Conservation (phyloP, 148 eudicot species). For the Bassia scoparia region DNA sequence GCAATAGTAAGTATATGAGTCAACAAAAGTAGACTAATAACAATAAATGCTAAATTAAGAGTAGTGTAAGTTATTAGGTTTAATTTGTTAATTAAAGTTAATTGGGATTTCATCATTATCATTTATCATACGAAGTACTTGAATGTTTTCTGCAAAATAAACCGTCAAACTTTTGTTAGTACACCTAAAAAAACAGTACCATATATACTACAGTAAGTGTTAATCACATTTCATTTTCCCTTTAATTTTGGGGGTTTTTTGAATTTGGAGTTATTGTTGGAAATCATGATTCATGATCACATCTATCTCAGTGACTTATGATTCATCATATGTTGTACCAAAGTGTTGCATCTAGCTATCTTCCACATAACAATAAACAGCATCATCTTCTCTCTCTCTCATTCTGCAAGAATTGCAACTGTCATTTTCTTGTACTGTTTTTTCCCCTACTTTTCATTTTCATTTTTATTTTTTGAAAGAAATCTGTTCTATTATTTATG, state of each 20-base stretch:
- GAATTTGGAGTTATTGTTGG: background rate
- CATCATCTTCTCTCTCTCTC: background rate
- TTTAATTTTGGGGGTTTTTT: background rate
- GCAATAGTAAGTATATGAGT: background rate
- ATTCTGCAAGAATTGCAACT: background rate
- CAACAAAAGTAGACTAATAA: background rate
- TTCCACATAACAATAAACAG: background rate
- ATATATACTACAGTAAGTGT: background rate
- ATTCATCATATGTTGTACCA: slow-evolving; percentile 10
- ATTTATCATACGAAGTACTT: background rate
- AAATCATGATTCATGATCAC: background rate
- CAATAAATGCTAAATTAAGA: background rate
- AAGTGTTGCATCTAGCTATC: background rate
- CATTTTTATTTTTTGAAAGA: background rate
- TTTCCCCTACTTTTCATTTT: background rate
- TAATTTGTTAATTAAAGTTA: no score
- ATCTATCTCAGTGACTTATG: slow-evolving; percentile 13
- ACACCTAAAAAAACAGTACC: no score
- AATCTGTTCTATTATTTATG: background rate
- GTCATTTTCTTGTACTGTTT: background rate
- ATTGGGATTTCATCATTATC: no score
- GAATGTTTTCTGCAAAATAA: background rate
- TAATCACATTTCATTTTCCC: no score
- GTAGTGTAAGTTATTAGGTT: background rate
- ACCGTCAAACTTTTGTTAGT: background rate